Percentiles rank a stretch among this genome's conserved stretches.
Evolutionary conservation across 2,329 filamentous ascomycete genomes (phyloP).

Genomic region (Ophiostoma himal-ulmi): DNA sequence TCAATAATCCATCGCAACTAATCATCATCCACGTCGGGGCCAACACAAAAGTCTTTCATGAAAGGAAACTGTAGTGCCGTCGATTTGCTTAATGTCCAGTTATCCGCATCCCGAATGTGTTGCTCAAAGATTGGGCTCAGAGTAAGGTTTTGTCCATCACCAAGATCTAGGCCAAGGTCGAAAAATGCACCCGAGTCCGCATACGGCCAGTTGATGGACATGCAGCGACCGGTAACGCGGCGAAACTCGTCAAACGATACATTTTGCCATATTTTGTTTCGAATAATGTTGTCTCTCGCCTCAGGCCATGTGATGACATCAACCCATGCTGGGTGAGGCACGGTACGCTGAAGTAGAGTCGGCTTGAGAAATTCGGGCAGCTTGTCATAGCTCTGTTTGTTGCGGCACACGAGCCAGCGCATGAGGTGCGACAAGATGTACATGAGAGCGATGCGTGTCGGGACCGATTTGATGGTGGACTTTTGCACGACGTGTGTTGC

Average conservation of each 20-base stretch:
- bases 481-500: slow-evolving; percentile 19
- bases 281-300: slow-evolving; percentile 20
- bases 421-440: slow-evolving; percentile 24
- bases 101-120: slow-evolving; percentile 19
- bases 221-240: slow-evolving; percentile 10
- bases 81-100: slow-evolving; percentile 18
- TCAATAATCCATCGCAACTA: neutral
- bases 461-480: slow-evolving; percentile 15
- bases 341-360: slow-evolving; percentile 28
- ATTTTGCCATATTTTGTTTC: slow-evolving; percentile 12
- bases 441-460: slow-evolving; percentile 27
- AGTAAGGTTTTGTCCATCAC: slow-evolving; percentile 19
- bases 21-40: neutral
- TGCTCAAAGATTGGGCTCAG: slow-evolving; percentile 22
- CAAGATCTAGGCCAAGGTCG: slow-evolving; percentile 14
- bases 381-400: slow-evolving; percentile 28
- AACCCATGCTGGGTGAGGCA: slow-evolving; percentile 30
- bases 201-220: slow-evolving; percentile 24
- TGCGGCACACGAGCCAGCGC: slow-evolving; percentile 28
- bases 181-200: slow-evolving; percentile 20
- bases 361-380: slow-evolving; percentile 28
- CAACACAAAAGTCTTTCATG: slow-evolving; percentile 7
- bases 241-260: slow-evolving; percentile 18
- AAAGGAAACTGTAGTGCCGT: slow-evolving; percentile 13
- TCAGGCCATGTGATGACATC: slow-evolving; percentile 25